These are phyloP conservation scores for Nemania sp. DNA, from an alignment of 2,329 filamentous ascomycete genomes.

Conservation along the genomic window DNA sequence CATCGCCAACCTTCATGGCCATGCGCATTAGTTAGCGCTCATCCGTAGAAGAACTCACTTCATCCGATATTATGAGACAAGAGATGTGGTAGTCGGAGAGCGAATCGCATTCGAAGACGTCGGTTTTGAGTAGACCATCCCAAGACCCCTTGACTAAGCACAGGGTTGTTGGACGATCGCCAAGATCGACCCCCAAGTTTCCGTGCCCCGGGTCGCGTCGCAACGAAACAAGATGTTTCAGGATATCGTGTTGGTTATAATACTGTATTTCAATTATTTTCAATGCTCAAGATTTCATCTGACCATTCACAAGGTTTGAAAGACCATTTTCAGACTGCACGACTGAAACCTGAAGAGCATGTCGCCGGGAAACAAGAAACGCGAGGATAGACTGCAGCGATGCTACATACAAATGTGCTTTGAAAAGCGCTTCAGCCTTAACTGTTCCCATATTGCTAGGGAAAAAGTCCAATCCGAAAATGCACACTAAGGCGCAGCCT, in stretches of 20 bases:
- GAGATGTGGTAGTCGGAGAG: constrained; percentile 20
- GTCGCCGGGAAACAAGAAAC: not conserved
- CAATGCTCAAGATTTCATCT: not conserved
- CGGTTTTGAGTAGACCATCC: not conserved
- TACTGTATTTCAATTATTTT: too few relatives aligned
- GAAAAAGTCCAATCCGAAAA: too few relatives aligned
- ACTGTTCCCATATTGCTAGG: too few relatives aligned
- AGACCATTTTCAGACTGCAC: not conserved
- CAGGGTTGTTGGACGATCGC: constrained; percentile 6
- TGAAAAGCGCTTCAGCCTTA: too few relatives aligned
- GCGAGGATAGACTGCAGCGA: not conserved
- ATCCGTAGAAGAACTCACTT: not conserved
- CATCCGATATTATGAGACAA: constrained; percentile 24
- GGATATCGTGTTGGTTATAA: not conserved
- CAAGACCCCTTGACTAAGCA: not conserved
- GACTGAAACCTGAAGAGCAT: not conserved
- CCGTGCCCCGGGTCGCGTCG: not conserved
- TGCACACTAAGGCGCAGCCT: too few relatives aligned
- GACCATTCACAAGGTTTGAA: constrained; percentile 7
- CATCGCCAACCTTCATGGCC: constrained; percentile 12
- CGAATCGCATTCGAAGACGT: constrained; percentile 22
- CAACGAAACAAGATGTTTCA: constrained; percentile 17
- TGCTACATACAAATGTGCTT: too few relatives aligned
- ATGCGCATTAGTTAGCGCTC: constrained; percentile 11
- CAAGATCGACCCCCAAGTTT: constrained; percentile 11